phyloP scores from a whole-genome alignment of 2,329 filamentous ascomycete genomes.

The Paraphoma sp. region DNA sequence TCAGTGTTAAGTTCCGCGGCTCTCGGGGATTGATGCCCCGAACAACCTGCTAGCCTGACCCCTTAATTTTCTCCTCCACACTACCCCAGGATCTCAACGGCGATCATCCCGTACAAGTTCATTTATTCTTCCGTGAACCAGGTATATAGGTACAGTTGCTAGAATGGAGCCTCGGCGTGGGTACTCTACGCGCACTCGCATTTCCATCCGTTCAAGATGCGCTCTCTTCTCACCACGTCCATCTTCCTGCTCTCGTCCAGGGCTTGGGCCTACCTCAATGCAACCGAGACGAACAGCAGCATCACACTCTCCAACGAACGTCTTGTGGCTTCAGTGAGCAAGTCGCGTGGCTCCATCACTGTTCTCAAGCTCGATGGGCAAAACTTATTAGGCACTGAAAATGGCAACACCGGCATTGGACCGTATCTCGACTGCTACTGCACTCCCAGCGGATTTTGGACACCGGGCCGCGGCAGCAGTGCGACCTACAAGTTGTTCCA shows the following conservation, averaged over 20 bases:
- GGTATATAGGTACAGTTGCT: constrained; percentile 13
- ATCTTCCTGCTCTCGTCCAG: constrained; percentile 16
- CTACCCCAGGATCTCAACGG: constrained; percentile 20
- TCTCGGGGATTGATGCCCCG: constrained; percentile 24
- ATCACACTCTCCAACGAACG: constrained; percentile 55
- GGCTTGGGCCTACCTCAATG: constrained; percentile 22
- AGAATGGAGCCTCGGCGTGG: constrained; percentile 5
- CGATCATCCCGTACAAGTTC: constrained; percentile 11
- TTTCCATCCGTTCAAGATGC: constrained; percentile 16
- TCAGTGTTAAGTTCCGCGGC: neutral
- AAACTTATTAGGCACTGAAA: constrained; percentile 26
- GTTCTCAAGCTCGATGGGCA: constrained; percentile 55
- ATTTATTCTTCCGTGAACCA: constrained; percentile 27
- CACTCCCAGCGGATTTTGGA: constrained; percentile 65
- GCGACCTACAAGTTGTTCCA: constrained; percentile 49
- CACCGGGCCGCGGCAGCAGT: constrained; percentile 60
- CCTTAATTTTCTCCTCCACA: constrained; percentile 17
- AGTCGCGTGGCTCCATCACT: constrained; percentile 51
- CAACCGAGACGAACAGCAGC: constrained; percentile 24
- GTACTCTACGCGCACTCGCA: neutral
- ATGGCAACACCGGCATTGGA: constrained; percentile 48
- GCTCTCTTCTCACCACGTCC: constrained; percentile 6
- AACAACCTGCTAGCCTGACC: constrained; percentile 14
- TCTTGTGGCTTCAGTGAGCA: constrained; percentile 53
- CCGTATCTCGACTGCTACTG: constrained; percentile 38